These are phyloP conservation scores for Fomes fomentarius DNA, from an alignment of 1,284 basidiomycete species.

Conservation along the genomic window DNA sequence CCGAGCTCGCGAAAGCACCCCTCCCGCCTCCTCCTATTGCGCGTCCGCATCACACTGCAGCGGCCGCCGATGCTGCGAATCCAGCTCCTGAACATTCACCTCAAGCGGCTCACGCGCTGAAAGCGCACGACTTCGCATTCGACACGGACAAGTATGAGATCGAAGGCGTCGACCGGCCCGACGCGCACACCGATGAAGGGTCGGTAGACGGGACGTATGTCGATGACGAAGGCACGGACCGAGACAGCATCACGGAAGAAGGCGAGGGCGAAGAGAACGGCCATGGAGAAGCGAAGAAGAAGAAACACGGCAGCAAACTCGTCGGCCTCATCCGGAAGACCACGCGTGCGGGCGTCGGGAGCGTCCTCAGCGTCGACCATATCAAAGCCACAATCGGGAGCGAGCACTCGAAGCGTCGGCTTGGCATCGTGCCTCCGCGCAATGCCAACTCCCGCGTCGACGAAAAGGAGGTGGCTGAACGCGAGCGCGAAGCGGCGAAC, in stretches of 20 bases:
- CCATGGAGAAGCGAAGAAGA: too few species aligned
- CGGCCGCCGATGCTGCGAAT: slow-evolving; percentile 7
- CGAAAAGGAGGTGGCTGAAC: too few species aligned
- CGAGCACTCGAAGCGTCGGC: slow-evolving; percentile 29
- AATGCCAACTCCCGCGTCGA: not conserved
- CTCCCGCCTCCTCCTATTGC: slow-evolving; percentile 45
- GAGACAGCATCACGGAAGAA: slow-evolving; percentile 2
- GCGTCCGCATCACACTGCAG: slow-evolving; percentile 13
- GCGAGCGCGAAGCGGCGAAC: too few species aligned
- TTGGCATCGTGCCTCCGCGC: slow-evolving; percentile 27
- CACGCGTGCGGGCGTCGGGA: slow-evolving; percentile 27
- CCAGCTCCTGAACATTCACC: slow-evolving; percentile 9
- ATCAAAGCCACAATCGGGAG: slow-evolving; percentile 33
- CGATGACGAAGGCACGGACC: slow-evolving; percentile 8
- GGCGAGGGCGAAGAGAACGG: slow-evolving; percentile 1
- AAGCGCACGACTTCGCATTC: slow-evolving; percentile 25
- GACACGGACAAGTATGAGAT: slow-evolving; percentile 29
- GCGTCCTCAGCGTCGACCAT: slow-evolving; percentile 30
- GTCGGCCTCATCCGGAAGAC: slow-evolving; percentile 29
- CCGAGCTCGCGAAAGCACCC: slow-evolving; percentile 45
- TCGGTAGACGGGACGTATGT: slow-evolving; percentile 2
- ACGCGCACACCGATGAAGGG: not conserved
- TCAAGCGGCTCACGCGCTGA: slow-evolving; percentile 22
- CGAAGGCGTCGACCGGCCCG: slow-evolving; percentile 25
- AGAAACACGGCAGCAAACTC: slow-evolving; percentile 26